phyloP scores from a whole-genome alignment of 202 grass and related monocot species.

The Dendrocalamus latiflorus region DNA sequence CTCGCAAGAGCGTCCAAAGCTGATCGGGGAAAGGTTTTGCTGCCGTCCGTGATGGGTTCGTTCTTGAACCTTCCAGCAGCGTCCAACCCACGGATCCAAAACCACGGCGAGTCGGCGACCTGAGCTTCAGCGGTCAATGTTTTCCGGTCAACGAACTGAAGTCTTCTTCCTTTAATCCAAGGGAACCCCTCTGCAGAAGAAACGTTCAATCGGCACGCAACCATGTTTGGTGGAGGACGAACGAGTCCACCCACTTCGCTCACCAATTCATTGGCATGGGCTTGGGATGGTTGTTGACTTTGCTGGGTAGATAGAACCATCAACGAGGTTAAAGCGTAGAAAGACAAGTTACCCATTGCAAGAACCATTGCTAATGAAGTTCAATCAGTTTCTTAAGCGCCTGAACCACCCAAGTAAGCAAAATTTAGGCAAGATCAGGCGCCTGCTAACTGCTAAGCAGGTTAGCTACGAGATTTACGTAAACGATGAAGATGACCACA shows the following conservation, averaged over 20 bases:
- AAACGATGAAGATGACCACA: neutral
- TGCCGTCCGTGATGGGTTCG: neutral
- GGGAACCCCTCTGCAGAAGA: too few relatives aligned
- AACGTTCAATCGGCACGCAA: neutral
- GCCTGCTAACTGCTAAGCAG: too few relatives aligned
- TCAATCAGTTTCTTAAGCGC: too few relatives aligned
- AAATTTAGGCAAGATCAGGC: neutral
- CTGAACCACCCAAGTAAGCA: too few relatives aligned
- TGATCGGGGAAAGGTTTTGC: neutral
- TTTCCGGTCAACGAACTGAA: neutral
- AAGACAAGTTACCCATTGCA: too few relatives aligned
- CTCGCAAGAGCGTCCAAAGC: neutral
- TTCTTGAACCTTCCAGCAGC: neutral
- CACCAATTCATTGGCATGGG: neutral
- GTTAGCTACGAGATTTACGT: neutral
- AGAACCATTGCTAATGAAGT: too few relatives aligned
- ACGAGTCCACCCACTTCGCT: neutral
- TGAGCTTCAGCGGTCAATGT: neutral
- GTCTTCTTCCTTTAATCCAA: too few relatives aligned
- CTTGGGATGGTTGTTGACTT: neutral
- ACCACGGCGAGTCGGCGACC: neutral
- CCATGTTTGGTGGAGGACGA: too few relatives aligned
- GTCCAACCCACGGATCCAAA: neutral
- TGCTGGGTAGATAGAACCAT: neutral
- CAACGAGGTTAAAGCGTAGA: neutral